phyloP scores from a whole-genome alignment of 768 basidiomycete genomes.

The Mycena leptocephala region DNA sequence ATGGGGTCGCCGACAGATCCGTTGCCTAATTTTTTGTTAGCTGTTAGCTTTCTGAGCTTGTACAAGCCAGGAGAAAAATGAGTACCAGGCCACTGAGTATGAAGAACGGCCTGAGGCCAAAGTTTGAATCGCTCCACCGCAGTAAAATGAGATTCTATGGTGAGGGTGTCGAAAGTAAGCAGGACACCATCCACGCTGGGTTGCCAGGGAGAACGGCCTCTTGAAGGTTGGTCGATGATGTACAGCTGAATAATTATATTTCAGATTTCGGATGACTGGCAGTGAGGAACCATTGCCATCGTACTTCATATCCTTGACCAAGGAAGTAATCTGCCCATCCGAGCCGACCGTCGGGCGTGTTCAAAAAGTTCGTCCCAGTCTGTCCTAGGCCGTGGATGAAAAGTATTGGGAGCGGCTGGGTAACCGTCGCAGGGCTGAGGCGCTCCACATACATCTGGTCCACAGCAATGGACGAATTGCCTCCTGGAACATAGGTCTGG shows the following conservation, averaged over 20 bases:
- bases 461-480: conserved; percentile 54
- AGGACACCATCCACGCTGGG: conserved; percentile 47
- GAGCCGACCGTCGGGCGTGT: conserved; percentile 67
- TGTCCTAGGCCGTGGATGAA: conserved; percentile 68
- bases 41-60: not conserved
- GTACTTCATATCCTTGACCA: conserved; percentile 66
- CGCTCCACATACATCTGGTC: conserved; percentile 71
- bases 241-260: conserved; percentile 51
- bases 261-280: not conserved
- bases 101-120: conserved; percentile 54
- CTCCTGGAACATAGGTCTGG: conserved; percentile 53
- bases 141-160: conserved; percentile 51
- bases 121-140: conserved; percentile 48
- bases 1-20: conserved; percentile 50
- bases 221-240: conserved; percentile 55
- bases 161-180: conserved; percentile 34
- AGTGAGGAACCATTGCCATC: not conserved
- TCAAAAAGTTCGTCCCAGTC: conserved; percentile 69
- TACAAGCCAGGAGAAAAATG: not conserved
- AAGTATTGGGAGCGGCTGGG: conserved; percentile 59
- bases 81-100: conserved; percentile 26
- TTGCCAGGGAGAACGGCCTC: conserved; percentile 56
- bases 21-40: conserved; percentile 15
- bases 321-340: conserved; percentile 76
- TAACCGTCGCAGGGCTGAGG: conserved; percentile 58